Evolutionary conservation across 129 eudicot genomes (phyloP), one percentile per base, ranked within the genome.

Genomic region (Helichrysum umbraculigerum): DNA sequence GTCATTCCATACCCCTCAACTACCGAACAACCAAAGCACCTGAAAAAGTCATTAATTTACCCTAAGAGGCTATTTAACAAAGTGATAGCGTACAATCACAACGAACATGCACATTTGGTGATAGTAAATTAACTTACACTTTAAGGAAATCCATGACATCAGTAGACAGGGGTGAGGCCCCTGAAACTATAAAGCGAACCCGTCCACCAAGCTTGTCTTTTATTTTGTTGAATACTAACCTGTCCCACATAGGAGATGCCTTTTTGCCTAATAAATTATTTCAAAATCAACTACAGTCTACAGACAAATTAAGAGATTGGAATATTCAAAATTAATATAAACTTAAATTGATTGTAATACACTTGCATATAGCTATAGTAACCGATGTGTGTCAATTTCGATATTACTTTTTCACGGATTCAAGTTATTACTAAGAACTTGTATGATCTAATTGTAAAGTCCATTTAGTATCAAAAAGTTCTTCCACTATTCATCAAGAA

Each of bases 1-100:
- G 97, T 92, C 97, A 92, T 92, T 70, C 97, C 97, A 76, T 92
- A 92, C 73, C 96, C 96, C 79, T 92, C 96, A 22, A 84, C 2
- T 44, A 87, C 87, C 20, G 65, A 71, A 82, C 92, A 87, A 41
- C 96, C 96, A 76, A 92, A 92, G 85, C 97, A 92, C 79, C 97
- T 92, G 88, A 63, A 37, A 79, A 62, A 12, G 64, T 25, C 68
- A 79, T 34, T 67, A 8, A 47, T 17, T 25, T 50, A 25, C 35
- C 54, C 62, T 9, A 57, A 70, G 32, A 22, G 50, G 71, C 21
- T 5, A 25, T 16, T 7, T 57, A 64, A 52, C 41, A 77, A 35
- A 15, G 3, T 22, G 16, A 50, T 34, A 22, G 14, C 5, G n/a
- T 63, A 7, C 68, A 60, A 25, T 11, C 3, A 56, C 69, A 65